These are phyloP conservation scores for Atractiella rhizophila DNA, from an alignment of 768 basidiomycete genomes.

Conservation along the genomic window DNA sequence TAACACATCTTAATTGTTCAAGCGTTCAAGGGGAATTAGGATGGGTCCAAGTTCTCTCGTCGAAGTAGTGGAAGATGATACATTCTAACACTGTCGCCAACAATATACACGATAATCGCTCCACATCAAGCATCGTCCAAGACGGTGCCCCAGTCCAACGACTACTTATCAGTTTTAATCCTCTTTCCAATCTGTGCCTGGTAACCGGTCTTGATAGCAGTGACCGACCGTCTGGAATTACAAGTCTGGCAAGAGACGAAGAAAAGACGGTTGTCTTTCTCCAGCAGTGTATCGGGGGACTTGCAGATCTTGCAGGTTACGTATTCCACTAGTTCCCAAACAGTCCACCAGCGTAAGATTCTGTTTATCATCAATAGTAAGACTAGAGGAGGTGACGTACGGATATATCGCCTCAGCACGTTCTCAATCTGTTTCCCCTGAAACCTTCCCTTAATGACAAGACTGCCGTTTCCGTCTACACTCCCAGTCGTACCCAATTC, in stretches of 20 bases:
- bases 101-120: too few relatives aligned
- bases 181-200: conserved; percentile 25
- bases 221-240: conserved; percentile 70
- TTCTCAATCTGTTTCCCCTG: conserved; percentile 97
- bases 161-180: conserved; percentile 3
- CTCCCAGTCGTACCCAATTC: conserved; percentile 96
- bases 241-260: conserved; percentile 56
- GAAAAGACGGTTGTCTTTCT: conserved; percentile 96
- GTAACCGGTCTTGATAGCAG: conserved; percentile 94
- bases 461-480: conserved; percentile 66
- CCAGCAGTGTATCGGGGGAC: conserved; percentile 83
- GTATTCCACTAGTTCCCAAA: conserved; percentile 48
- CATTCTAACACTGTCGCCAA: too few relatives aligned
- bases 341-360: background rate
- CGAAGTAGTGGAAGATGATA: too few relatives aligned
- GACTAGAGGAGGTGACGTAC: conserved; percentile 17
- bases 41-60: too few relatives aligned
- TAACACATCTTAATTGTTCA: too few relatives aligned
- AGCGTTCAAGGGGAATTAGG: too few relatives aligned
- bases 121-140: too few relatives aligned
- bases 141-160: too few relatives aligned
- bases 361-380: background rate
- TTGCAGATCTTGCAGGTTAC: conserved; percentile 99
- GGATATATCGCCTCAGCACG: conserved; percentile 82
- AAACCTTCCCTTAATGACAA: conserved; percentile 94